Conservation (phyloP, 805 yeast species). For the Lipomyces sp. region DNA sequence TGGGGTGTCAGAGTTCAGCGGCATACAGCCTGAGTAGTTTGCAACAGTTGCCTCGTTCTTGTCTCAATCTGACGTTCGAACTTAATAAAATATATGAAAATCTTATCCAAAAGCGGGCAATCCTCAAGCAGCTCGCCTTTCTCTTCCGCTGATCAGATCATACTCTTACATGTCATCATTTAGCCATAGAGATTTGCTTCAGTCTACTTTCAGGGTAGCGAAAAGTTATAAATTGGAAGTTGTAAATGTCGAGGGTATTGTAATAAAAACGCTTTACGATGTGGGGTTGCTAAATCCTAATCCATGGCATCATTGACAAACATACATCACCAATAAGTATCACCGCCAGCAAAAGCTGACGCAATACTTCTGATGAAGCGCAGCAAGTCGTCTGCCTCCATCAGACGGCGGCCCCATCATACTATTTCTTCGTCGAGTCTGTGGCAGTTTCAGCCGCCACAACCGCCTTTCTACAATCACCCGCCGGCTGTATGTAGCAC, state of each 20-base stretch:
- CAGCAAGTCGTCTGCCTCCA: slow-evolving; percentile 34
- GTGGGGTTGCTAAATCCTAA: not conserved
- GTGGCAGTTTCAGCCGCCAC: slow-evolving; percentile 39
- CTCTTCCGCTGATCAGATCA: no score
- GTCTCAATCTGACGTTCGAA: no score
- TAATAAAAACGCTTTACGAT: no score
- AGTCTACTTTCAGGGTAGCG: no score
- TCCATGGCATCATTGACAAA: not conserved
- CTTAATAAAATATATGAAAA: no score
- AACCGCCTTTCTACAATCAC: slow-evolving; percentile 41
- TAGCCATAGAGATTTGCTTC: no score
- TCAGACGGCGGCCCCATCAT: slow-evolving; percentile 28
- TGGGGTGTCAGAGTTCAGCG: not conserved
- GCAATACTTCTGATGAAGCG: slow-evolving; percentile 24
- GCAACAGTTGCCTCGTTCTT: no score
- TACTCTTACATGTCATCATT: no score
- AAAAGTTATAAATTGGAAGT: no score
- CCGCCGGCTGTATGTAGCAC: slow-evolving; percentile 35
- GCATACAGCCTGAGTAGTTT: not conserved
- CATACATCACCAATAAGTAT: not conserved
- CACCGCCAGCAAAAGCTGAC: not conserved
- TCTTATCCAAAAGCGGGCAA: no score
- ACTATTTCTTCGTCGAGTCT: slow-evolving; percentile 22
- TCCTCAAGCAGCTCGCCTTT: no score
- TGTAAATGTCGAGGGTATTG: no score